Evolutionary conservation across 2,329 filamentous ascomycete genomes (phyloP).

Genomic region (Aschersonia sp.): DNA sequence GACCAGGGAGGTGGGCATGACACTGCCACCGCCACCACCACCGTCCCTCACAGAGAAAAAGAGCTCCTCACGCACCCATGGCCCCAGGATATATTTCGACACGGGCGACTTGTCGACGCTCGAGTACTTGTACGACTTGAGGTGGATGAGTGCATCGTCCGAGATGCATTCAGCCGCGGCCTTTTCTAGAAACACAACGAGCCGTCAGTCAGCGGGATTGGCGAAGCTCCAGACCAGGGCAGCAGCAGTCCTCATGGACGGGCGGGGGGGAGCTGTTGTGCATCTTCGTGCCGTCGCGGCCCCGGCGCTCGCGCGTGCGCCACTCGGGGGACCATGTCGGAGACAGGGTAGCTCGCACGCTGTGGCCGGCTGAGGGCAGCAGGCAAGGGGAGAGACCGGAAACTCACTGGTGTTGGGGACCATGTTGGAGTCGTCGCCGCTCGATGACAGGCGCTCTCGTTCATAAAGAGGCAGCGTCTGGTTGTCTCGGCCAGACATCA

Average conservation of each 20-base stretch:
- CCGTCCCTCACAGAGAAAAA: not conserved
- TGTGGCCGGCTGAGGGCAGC: not conserved
- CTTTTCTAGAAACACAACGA: conserved; percentile 15
- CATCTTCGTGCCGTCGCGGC: not conserved
- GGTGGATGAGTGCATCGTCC: conserved; percentile 77
- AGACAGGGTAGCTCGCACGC: no score
- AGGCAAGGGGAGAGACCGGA: not conserved
- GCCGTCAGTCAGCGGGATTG: conserved; percentile 1
- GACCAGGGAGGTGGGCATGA: no score
- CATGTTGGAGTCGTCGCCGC: conserved; percentile 15
- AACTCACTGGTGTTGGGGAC: conserved; percentile 18
- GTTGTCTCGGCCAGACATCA: conserved; percentile 15
- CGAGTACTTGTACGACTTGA: conserved; percentile 95
- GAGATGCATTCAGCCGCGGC: conserved; percentile 63
- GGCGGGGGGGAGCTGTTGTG: not conserved
- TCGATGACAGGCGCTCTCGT: conserved; percentile 10
- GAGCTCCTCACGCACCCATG: conserved; percentile 57
- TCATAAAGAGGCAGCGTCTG: conserved; percentile 19
- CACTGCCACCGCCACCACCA: not conserved
- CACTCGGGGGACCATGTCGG: no score
- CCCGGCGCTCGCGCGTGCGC: no score
- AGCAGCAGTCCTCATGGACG: not conserved
- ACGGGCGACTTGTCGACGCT: conserved; percentile 91
- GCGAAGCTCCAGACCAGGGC: not conserved
- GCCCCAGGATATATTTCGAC: conserved; percentile 83